Conservation (phyloP, 2,329 filamentous ascomycete genomes). For the Hymenoscyphus salicellus region DNA sequence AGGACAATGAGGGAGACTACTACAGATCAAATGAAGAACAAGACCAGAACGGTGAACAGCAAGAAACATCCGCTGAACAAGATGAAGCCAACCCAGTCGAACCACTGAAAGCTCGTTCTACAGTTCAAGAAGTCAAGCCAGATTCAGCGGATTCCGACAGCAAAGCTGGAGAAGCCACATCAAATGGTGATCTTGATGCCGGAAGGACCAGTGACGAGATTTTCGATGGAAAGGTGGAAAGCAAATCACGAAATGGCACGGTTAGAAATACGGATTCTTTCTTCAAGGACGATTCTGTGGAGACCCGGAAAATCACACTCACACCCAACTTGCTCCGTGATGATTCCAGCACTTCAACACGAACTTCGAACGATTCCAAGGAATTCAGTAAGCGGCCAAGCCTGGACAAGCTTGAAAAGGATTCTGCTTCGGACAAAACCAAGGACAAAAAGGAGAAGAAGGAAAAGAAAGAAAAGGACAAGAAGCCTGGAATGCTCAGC, state of each 20-base stretch:
- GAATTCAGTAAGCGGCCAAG: constrained; percentile 60
- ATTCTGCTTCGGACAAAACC: constrained; percentile 57
- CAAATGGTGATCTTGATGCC: constrained; percentile 37
- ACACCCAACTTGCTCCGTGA: constrained; percentile 90
- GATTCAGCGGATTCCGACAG: constrained; percentile 27
- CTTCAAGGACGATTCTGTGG: constrained; percentile 91
- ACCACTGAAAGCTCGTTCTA: constrained; percentile 42
- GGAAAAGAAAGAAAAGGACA: constrained; percentile 55
- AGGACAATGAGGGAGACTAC: constrained; percentile 48
- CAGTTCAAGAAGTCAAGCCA: constrained; percentile 34
- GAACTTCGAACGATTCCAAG: constrained; percentile 44
- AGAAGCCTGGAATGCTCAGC: constrained; percentile 61
- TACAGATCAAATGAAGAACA: constrained; percentile 48
- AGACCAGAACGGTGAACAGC: constrained; percentile 33
- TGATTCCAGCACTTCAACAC: constrained; percentile 51
- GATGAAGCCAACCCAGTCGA: constrained; percentile 33
- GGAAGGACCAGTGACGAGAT: constrained; percentile 64
- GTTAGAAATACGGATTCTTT: constrained; percentile 93
- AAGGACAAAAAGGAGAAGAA: constrained; percentile 69
- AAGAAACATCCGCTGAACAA: constrained; percentile 37
- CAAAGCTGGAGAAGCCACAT: constrained; percentile 14
- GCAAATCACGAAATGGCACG: constrained; percentile 77
- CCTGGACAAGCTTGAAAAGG: constrained; percentile 73
- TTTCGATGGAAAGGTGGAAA: constrained; percentile 52
- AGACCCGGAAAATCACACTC: constrained; percentile 95